These are phyloP conservation scores for Phytophthora vignae DNA, from an alignment of 352 stramenopile species.

Conservation along the genomic window DNA sequence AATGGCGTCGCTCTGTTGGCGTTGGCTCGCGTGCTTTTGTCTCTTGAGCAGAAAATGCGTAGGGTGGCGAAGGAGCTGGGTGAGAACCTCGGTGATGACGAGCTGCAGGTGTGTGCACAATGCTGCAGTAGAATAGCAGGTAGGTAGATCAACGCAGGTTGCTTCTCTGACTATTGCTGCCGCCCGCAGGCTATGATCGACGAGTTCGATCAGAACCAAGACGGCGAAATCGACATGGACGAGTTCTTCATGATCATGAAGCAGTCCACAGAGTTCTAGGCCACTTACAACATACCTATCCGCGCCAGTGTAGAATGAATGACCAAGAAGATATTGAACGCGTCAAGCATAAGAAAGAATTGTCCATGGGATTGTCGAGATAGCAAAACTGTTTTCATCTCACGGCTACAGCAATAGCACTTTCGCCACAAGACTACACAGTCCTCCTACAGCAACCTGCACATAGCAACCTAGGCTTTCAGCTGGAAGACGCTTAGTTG, in stretches of 20 bases:
- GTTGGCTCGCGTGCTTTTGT: not conserved
- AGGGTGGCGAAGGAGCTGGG: constrained; percentile 93
- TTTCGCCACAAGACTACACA: constrained; percentile 19
- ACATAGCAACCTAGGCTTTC: constrained; percentile 28
- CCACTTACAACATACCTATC: not conserved
- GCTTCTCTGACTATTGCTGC: not conserved
- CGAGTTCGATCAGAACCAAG: constrained; percentile 95
- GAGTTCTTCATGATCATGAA: constrained; percentile 94
- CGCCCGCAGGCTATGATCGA: constrained; percentile 92
- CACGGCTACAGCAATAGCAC: not conserved
- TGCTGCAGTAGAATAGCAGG: not conserved
- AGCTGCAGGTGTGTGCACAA: constrained; percentile 66
- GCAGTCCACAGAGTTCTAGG: constrained; percentile 79
- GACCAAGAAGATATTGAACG: constrained; percentile 11
- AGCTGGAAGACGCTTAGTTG: constrained; percentile 62
- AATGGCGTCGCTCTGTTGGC: constrained; percentile 19
- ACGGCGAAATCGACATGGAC: constrained; percentile 91
- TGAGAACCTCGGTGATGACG: constrained; percentile 93
- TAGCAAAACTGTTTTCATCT: constrained; percentile 25
- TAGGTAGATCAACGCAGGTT: not conserved
- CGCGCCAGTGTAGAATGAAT: not conserved
- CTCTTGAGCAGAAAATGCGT: constrained; percentile 86
- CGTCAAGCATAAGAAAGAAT: constrained; percentile 31
- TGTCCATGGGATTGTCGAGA: constrained; percentile 50
- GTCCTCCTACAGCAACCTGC: constrained; percentile 24